Evolutionary conservation across 805 yeast genomes (phyloP).

Genomic region (Candida loeiensis): DNA sequence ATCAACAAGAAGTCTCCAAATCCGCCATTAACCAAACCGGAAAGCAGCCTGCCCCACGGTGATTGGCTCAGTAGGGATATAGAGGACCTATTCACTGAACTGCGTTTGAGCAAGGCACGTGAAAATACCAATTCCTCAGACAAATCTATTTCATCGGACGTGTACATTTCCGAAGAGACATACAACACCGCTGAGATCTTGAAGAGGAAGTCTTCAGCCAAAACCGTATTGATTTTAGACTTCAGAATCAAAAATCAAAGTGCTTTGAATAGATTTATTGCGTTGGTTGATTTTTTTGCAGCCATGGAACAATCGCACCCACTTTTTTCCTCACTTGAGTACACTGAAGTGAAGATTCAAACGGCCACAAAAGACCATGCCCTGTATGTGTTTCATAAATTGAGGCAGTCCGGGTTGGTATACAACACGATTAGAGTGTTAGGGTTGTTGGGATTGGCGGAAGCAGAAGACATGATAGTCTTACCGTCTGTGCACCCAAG

Average conservation of each 20-base stretch:
- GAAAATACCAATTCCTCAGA: no score
- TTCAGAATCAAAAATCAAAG: constrained; percentile 6
- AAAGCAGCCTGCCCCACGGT: no score
- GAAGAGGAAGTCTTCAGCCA: neutral
- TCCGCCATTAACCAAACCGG: no score
- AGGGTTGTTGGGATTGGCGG: constrained; percentile 8
- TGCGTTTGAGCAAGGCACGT: no score
- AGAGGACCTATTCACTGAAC: constrained; percentile 4
- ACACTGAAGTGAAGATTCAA: constrained; percentile 7
- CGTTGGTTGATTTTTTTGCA: constrained; percentile 2
- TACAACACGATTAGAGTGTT: constrained; percentile 7
- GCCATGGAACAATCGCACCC: neutral
- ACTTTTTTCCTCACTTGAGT: neutral
- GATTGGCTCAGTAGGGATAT: constrained; percentile 5
- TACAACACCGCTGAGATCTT: constrained; percentile 5
- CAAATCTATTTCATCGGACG: no score
- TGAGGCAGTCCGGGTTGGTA: constrained; percentile 5
- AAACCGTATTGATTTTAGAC: constrained; percentile 8
- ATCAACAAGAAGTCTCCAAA: no score
- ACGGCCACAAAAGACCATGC: constrained; percentile 7
- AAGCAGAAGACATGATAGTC: constrained; percentile 1
- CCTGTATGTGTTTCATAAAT: constrained; percentile 2
- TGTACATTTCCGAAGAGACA: constrained; percentile 7
- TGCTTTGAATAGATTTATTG: constrained; percentile 5
- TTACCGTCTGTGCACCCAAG: neutral